Evolutionary conservation across 78 protist species (phyloP).

Genomic region (Cyanophora paradoxa): DNA sequence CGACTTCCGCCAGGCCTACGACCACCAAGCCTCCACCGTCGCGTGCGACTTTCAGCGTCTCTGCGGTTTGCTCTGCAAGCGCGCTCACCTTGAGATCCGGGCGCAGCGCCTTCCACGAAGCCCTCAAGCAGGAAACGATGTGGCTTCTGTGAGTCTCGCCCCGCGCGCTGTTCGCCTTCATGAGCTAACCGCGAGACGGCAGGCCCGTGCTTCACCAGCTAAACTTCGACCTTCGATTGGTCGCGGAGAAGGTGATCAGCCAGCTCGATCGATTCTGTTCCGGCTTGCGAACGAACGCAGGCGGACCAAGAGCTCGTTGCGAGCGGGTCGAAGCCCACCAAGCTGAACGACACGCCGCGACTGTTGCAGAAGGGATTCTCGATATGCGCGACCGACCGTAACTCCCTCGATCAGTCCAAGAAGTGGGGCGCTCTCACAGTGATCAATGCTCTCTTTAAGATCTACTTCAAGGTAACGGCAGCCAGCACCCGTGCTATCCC

Average conservation of each 20-base stretch:
- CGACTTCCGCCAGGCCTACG: too few species aligned
- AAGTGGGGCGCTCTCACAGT: slow-evolving; percentile 16
- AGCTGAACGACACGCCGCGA: background rate
- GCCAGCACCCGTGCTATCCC: too few species aligned
- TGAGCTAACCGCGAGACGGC: too few species aligned
- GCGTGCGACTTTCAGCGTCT: too few species aligned
- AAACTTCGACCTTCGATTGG: background rate
- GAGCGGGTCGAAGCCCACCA: background rate
- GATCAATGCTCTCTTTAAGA: slow-evolving; percentile 2
- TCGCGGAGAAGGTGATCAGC: too few species aligned
- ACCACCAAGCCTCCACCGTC: too few species aligned
- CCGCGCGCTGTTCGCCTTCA: too few species aligned
- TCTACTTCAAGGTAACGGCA: slow-evolving; percentile 3
- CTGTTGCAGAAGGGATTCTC: background rate
- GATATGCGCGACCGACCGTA: background rate
- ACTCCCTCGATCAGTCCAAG: background rate
- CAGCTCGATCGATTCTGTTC: too few species aligned
- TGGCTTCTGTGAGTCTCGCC: too few species aligned
- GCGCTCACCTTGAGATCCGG: background rate
- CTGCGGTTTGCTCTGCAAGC: background rate
- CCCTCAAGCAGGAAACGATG: background rate
- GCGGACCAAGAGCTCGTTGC: background rate
- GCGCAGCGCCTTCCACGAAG: background rate
- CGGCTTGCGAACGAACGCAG: too few species aligned
- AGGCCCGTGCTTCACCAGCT: slow-evolving; percentile 5